Evolutionary conservation across 2,329 filamentous ascomycete genomes (phyloP), one percentile per base, ranked within the genome.

Genomic region (Diaporthe aspalathi): DNA sequence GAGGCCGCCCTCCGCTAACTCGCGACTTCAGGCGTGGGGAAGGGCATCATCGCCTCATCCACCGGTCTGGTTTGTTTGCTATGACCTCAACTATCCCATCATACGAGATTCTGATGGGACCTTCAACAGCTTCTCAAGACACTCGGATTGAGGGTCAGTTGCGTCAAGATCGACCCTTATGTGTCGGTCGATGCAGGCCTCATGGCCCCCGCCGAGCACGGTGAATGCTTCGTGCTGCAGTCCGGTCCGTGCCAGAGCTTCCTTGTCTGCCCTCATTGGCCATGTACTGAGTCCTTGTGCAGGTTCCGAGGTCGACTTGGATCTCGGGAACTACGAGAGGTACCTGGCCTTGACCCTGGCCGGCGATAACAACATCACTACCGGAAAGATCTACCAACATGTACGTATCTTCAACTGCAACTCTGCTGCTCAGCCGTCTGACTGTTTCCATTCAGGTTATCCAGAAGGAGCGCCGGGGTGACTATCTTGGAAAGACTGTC

Each of bases 291-390:
- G 72, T 43, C 27, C 54, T 68, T 52, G 60, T 65, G 11, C 63
- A 72, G 76, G 76, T 43, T 72, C 70, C 65, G 79, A 85, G 77
- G 80, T 80, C 49, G 87, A 88, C 76, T 78, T 89, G 16, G 88
- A 90, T 76, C 82, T 90, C 54, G 88, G 88, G 24, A 88, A 89
- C 78, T 89, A 88, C 76, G 86, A 89, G 77, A 78, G 85, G 72
- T 97, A 97, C 80, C 90, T 97, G 68, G 91, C 92, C 78, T 91
- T 95, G 75, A 93, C 91, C 69, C 87, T 98, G 73, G 94, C 90
- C 11, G 87, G 91, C 73, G 94, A 97, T 76, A 94, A 95, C 85
- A 98, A 98, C 83, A 97, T 99, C 82, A 99, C 96, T 4, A 97
- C 95, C 7, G 96, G 96, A 79, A 98, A 98, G 85, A 94, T 98